A percentile compares a stretch with the other conserved stretches of the same genome.
Conservation (phyloP, 139 green algal genomes). For the Ettlia oleoabundans region DNA sequence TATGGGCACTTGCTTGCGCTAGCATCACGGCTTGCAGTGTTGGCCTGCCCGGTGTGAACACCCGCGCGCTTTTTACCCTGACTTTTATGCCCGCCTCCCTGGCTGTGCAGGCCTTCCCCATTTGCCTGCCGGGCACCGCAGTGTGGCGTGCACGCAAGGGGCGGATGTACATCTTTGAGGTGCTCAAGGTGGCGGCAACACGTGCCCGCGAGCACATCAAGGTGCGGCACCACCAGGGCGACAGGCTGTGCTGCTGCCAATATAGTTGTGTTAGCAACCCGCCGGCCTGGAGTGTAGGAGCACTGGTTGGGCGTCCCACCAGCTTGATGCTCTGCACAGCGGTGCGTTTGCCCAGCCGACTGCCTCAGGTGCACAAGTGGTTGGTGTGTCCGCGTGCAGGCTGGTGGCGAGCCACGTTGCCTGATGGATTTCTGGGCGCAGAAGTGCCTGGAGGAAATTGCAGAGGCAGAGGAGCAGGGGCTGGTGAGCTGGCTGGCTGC, state of each 20-base stretch:
- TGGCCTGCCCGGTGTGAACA: too few relatives aligned
- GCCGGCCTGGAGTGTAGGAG: too few relatives aligned
- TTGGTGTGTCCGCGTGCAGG: conserved; percentile 19
- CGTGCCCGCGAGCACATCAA: conserved; percentile 30
- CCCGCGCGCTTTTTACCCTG: too few relatives aligned
- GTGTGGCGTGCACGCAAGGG: conserved; percentile 80
- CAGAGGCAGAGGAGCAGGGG: conserved; percentile 69
- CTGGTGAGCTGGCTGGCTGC: conserved; percentile 19
- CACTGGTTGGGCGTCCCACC: too few relatives aligned
- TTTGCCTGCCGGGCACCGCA: conserved; percentile 82
- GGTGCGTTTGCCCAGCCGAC: neutral
- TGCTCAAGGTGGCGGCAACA: conserved; percentile 62
- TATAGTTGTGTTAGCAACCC: too few relatives aligned
- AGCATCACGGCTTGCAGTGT: too few relatives aligned
- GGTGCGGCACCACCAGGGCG: neutral
- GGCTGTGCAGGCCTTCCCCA: conserved; percentile 72
- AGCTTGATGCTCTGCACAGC: neutral
- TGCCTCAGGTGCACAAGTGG: neutral
- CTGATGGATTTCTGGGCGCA: conserved; percentile 77
- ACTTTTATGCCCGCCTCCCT: too few relatives aligned
- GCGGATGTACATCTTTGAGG: conserved; percentile 67
- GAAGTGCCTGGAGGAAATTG: conserved; percentile 63
- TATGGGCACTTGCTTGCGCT: too few relatives aligned
- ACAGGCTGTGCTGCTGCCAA: too few relatives aligned
- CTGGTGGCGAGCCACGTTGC: conserved; percentile 73